Evolutionary conservation across 129 eudicot species (phyloP), one percentile per base, ranked within the genome.

Genomic region (Centrapalus pauciflorus): DNA sequence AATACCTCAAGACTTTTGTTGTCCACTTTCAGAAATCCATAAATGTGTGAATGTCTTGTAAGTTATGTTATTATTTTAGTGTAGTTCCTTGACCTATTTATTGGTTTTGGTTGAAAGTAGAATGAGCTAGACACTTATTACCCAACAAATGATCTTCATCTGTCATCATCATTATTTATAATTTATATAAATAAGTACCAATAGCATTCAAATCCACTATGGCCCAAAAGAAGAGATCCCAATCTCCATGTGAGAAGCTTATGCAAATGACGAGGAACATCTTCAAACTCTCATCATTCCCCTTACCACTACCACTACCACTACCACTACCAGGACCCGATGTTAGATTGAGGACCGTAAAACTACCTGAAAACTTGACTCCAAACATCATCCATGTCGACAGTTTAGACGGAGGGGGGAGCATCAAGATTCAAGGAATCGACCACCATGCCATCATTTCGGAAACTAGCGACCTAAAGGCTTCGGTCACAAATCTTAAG

Each of bases 401-500:
- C 7, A 40, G 61, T 55, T 74, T 56, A 65, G 72, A 21, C 27
- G 66, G 58, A 5, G 40, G 50, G 27, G 66, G 27, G 9, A 65
- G 17, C 49, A 65, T 74, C 27, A 55, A 65, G 79, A 66, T 74
- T 32, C 40, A 30, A 2, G 79, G 52, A 9, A 55, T 1, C 11
- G 16, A 65, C 43, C 40, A 65, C 14, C 23, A 9, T 13, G 79
- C 41, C 35, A 21, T n/a, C 4, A 7, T 11, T 32, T 11, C 16
- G 27, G 50, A 13, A 23, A 46, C 28, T 7, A 25, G 69, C 14
- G 30, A 55, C 51, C 60, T 74, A 11, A 33, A 30, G 4, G 26
- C 12, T 16, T 55, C 79, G 1, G 58, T 66, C 27, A 56, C 72
- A 32, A 43, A 74, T 74, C 73, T 74, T 55, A 45, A 5, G 61